Conservation (phyloP, 495 filamentous ascomycete species). For the Annulohypoxylon maeteangense region DNA sequence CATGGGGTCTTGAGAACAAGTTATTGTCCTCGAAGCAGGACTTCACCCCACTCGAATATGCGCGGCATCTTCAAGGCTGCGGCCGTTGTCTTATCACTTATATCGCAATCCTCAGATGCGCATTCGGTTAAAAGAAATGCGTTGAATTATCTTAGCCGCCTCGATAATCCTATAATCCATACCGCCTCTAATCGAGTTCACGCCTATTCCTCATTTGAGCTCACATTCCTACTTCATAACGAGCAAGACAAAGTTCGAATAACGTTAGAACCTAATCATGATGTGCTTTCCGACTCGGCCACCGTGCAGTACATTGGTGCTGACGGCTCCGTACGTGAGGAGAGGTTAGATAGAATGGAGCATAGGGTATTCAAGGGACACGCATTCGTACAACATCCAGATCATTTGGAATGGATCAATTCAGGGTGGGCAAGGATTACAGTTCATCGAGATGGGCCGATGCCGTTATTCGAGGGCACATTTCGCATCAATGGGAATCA, state of each 20-base stretch:
- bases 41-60: conserved; percentile 41
- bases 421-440: conserved; percentile 88
- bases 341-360: conserved; percentile 73
- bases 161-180: conserved; percentile 80
- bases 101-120: conserved; percentile 55
- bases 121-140: conserved; percentile 81
- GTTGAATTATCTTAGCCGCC: conserved; percentile 74
- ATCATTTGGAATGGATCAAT: conserved; percentile 75
- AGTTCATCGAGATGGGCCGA: conserved; percentile 75
- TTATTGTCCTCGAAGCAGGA: conserved; percentile 42
- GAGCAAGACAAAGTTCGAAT: conserved; percentile 77
- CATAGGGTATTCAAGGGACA: conserved; percentile 88
- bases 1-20: conserved; percentile 46
- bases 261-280: conserved; percentile 88
- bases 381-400: conserved; percentile 71
- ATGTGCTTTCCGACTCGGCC: conserved; percentile 83
- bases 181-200: conserved; percentile 83
- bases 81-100: conserved; percentile 41
- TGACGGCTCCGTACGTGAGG: conserved; percentile 72
- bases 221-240: conserved; percentile 79
- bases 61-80: conserved; percentile 41
- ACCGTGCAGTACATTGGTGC: conserved; percentile 74
- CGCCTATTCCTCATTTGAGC: conserved; percentile 80
- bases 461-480: conserved; percentile 89
- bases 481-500: conserved; percentile 83